Base-by-base conservation (phyloP, 208 protist species). In the Trypanosoma lewisi region DNA sequence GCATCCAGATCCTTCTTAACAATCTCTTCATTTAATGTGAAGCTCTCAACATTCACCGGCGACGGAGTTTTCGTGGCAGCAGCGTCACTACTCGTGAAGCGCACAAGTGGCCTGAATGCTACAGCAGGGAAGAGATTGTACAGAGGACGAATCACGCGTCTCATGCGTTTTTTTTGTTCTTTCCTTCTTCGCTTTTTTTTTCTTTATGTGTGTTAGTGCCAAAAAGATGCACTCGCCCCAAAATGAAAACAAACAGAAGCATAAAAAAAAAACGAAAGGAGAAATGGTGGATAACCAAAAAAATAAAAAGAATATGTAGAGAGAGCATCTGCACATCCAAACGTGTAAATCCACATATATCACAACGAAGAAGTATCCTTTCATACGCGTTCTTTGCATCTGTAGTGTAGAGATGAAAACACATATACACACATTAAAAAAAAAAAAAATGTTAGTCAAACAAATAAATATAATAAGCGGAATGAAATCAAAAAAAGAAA, bases 21-120 rank as follows among this genome's bases (percentile, higher is more conserved):
- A 21, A 96, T 76, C 12, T 91, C 83, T 16, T 94, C 83, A 59
- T 90, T 84, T 17, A 96, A 77, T 2, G 83, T 93, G 66, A 96
- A 96, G 27, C 63, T 75, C 63, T 96, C 87, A 23, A 93, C 75
- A 60, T 96, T 85, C 0, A 96, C 87, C 7, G 90, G 81, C 11
- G 82, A 87, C 5, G 28, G 44, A 27, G 23, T 5, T 49, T 21
- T 58, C 23, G 16, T 19, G 19, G 16, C 17, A 1, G 9, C 41
- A 19, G 58, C 27, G 33, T 9, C 45, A 12, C 31, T 34, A 23
- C 39, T 44, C 6, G 19, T 34, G 21, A 1, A 33, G 23, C 63
- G 63, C 42, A 56, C 2, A 28, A 9, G 8, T 12, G 44, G 41
- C 48, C 42, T 44, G 1, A 58, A 19, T 17, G 28, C n/a, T 27